Evolutionary conservation across 345 rosid species (phyloP).

Genomic region (Trapa incisa): DNA sequence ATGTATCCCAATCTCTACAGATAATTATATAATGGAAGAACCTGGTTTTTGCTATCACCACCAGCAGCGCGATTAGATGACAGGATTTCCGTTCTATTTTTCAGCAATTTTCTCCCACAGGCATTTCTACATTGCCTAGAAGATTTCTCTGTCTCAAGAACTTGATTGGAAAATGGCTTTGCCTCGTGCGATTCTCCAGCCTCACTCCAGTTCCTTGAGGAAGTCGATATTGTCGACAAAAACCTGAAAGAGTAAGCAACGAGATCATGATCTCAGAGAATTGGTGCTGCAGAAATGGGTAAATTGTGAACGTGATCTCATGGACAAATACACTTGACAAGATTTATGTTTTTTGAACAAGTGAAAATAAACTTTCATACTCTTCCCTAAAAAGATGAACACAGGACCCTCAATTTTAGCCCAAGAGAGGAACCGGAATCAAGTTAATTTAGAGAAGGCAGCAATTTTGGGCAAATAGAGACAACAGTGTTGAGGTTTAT

Average conservation of each 20-base stretch:
- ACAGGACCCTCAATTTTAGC: neutral
- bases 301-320: neutral
- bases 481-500: too few relatives aligned
- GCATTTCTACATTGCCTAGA: neutral
- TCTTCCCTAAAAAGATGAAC: neutral
- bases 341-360: neutral
- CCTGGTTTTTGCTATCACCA: neutral
- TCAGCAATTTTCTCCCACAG: neutral
- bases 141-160: neutral
- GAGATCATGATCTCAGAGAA: neutral
- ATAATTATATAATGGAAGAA: neutral
- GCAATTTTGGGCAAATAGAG: neutral
- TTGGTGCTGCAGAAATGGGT: neutral
- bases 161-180: neutral
- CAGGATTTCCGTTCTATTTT: neutral
- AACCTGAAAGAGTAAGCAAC: constrained; percentile 31
- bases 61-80: neutral
- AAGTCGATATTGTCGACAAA: constrained; percentile 89
- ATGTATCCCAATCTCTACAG: neutral
- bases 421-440: neutral
- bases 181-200: neutral
- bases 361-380: neutral
- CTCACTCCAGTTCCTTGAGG: constrained; percentile 81
- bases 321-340: neutral
- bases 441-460: neutral